These are phyloP conservation scores for Rhododendron mucronatum DNA, from an alignment of 148 eudicot genomes.

Conservation along the genomic window DNA sequence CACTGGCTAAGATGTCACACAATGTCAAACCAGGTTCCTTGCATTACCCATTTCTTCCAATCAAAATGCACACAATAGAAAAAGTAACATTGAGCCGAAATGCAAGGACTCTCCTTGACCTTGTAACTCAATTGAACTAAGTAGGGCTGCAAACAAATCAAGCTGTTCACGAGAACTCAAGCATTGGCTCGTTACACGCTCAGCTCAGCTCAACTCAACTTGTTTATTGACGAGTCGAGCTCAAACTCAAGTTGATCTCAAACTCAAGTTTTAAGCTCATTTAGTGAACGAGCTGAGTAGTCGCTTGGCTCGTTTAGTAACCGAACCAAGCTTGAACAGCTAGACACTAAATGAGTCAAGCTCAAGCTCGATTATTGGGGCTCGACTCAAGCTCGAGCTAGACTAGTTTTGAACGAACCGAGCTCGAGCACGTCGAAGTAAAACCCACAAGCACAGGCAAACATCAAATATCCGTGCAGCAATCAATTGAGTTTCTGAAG, in stretches of 20 bases:
- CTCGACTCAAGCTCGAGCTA: background rate
- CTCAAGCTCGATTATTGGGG: background rate
- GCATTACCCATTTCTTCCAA: background rate
- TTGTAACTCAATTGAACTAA: background rate
- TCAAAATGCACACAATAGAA: background rate
- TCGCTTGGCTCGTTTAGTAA: background rate
- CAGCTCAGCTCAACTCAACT: background rate
- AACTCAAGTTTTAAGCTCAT: background rate
- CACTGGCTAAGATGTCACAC: background rate
- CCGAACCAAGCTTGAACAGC: background rate
- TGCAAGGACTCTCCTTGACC: background rate
- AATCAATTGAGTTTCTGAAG: background rate
- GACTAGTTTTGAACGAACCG: background rate
- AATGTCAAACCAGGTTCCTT: background rate
- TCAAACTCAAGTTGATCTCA: background rate
- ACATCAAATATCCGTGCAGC: background rate
- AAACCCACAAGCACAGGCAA: background rate
- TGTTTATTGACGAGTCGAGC: background rate
- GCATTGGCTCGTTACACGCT: background rate
- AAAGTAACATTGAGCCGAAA: background rate
- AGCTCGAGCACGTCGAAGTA: background rate
- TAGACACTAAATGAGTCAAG: background rate
- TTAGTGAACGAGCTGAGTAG: background rate
- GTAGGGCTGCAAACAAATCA: background rate
- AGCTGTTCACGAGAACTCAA: background rate